Base-by-base conservation (phyloP, 768 basidiomycete species). In the Tulasnella calospora region DNA sequence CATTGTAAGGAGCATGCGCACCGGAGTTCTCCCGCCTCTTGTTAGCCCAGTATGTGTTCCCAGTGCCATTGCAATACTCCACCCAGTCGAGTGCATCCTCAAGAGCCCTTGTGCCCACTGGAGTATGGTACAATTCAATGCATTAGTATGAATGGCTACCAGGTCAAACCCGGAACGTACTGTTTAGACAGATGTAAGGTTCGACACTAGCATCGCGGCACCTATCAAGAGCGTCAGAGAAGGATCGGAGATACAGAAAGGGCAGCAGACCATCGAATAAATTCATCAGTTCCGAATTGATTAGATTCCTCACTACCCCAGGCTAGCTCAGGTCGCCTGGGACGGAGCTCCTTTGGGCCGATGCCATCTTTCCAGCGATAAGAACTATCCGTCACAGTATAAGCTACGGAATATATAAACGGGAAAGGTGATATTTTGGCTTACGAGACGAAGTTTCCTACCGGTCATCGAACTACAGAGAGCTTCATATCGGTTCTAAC, bases 241-340 rank as follows among this genome's bases (percentile, higher is more conserved):
- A 75, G 36, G 10, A 30, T 47, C 10, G 40, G 8, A 40, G 40
- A 51, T 27, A 0, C 57, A 33, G 21, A 3, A 12, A 51, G 3
- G 74, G 5, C 44, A 23, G 40, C 71, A 23, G 0, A 75, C 86
- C 89, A 91, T 76, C 86, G 83, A 57, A 90, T 88, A 81, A 90
- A 90, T 81, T 88, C 85, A 80, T 83, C 88, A 2, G 89, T 90
- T 19, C 90, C 90, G 79, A 91, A 90, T 82, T 86, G 86, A 80
- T 91, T 91, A 81, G 87, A 88, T 82, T 91, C 90, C 79, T 89
- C 88, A 1, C 86, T 86, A 73, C 88, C 82, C 90, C 89, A 91
- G 0, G 90, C 90, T 21, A 90, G 86, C 82, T 91, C 89, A 19
- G 89, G 88, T 35, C 89, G 83, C 38, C 88, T 86, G 40, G 88